Conservation (phyloP, 1,284 basidiomycete species). For the Sanguinoderma infundibulare region DNA sequence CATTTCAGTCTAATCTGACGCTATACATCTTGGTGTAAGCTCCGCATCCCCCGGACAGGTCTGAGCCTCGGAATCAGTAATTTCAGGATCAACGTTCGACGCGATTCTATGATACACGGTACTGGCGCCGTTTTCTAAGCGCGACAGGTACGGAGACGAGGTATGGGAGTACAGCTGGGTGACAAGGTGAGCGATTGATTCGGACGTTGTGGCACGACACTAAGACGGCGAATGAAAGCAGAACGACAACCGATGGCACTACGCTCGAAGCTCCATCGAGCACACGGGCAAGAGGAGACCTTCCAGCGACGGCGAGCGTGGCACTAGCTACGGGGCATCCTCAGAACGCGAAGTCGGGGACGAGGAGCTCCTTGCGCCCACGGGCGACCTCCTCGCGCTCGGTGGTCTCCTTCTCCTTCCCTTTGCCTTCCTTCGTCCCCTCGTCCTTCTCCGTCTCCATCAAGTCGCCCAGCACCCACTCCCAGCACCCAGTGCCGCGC, state of each 20-base stretch:
- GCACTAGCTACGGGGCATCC: no score
- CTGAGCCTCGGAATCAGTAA: neutral
- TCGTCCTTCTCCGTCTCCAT: neutral
- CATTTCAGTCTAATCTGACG: constrained; percentile 5
- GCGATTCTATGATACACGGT: no score
- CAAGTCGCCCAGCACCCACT: neutral
- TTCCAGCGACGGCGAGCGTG: no score
- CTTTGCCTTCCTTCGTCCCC: no score
- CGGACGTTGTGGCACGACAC: neutral
- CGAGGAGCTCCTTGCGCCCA: constrained; percentile 19
- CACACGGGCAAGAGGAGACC: no score
- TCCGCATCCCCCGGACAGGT: neutral
- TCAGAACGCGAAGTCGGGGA: constrained; percentile 16
- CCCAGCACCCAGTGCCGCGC: constrained; percentile 24
- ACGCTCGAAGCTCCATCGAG: no score
- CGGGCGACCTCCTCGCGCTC: constrained; percentile 16
- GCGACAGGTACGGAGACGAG: neutral
- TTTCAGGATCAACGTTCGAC: no score
- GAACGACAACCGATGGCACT: neutral
- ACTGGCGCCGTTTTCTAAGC: no score
- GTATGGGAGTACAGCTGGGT: neutral
- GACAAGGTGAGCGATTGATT: neutral
- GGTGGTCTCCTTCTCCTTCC: constrained; percentile 6
- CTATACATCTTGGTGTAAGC: neutral
- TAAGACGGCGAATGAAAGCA: neutral